A percentile compares a stretch with the other conserved stretches of the same genome.
Conservation (phyloP, 371 early-diverging fungal species). For the Rhizopus stolonifer region DNA sequence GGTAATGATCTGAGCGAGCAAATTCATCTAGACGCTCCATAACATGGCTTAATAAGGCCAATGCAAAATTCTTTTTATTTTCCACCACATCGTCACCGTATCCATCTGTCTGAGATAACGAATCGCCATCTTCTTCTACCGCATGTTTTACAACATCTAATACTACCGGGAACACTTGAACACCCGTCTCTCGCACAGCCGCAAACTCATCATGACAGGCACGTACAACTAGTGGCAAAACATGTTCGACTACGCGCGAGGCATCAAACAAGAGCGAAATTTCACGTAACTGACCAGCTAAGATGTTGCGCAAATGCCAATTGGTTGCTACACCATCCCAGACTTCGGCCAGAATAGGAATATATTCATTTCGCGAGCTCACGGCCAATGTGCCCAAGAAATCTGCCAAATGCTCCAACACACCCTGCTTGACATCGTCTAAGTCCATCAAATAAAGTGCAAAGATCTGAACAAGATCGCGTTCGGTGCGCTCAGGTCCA, state of each 20-base stretch:
- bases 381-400: conserved; percentile 56
- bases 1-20: conserved; percentile 41
- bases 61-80: conserved; percentile 37
- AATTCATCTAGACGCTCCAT: conserved; percentile 53
- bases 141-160: conserved; percentile 48
- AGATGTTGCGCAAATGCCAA: conserved; percentile 58
- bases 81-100: conserved; percentile 32
- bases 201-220: conserved; percentile 61
- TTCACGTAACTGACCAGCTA: conserved; percentile 52
- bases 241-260: conserved; percentile 47
- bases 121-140: conserved; percentile 49
- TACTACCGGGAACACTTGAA: conserved; percentile 50
- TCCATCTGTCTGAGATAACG: conserved; percentile 32
- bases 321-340: conserved; percentile 61
- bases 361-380: conserved; percentile 51
- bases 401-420: conserved; percentile 57
- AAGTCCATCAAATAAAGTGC: conserved; percentile 59
- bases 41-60: conserved; percentile 45
- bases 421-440: conserved; percentile 64
- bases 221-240: conserved; percentile 54
- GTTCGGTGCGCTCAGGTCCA: conserved; percentile 59
- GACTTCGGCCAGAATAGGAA: conserved; percentile 52
- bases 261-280: conserved; percentile 55
- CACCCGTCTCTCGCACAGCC: conserved; percentile 57
- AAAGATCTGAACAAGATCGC: conserved; percentile 60